These are phyloP conservation scores for Candida verbasci DNA, from an alignment of 805 yeast species.

Conservation along the genomic window DNA sequence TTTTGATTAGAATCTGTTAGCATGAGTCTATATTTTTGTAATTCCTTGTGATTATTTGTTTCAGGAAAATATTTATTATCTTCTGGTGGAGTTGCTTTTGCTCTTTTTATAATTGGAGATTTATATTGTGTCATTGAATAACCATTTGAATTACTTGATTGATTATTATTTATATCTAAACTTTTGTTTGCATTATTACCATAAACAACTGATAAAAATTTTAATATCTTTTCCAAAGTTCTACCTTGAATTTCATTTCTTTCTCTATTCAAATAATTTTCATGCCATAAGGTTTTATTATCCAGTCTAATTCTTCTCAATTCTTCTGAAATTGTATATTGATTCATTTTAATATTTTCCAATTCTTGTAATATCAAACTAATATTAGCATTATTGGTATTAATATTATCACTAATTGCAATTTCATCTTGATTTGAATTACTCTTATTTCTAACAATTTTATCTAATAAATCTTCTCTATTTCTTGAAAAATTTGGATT, in stretches of 20 bases:
- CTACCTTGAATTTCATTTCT: conserved; percentile 82
- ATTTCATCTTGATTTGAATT: conserved; percentile 19
- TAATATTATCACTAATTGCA: conserved; percentile 13
- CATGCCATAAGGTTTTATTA: conserved; percentile 89
- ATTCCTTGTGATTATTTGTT: conserved; percentile 11
- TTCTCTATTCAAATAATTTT: conserved; percentile 77
- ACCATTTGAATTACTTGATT: conserved; percentile 9
- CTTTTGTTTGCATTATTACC: conserved; percentile 56
- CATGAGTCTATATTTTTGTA: conserved; percentile 35
- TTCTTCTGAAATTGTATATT: conserved; percentile 78
- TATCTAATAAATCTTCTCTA: conserved; percentile 79
- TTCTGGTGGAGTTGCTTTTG: conserved; percentile 5
- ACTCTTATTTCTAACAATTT: conserved; percentile 72
- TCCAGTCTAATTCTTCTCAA: conserved; percentile 78
- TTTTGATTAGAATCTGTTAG: conserved; percentile 22
- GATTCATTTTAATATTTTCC: conserved; percentile 72
- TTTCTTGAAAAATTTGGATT: conserved; percentile 75
- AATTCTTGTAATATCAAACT: conserved; percentile 61
- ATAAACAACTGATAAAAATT: conserved; percentile 80
- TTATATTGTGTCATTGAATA: conserved; percentile 15
- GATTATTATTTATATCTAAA: conserved; percentile 26
- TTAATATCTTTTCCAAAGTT: conserved; percentile 79
- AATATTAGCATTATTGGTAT: conserved; percentile 35
- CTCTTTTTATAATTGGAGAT: conserved; percentile 5
- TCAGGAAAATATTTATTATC: background rate